phyloP scores from a whole-genome alignment of 225 moss, liverwort and hornwort species.

The Pleurozium schreberi region DNA sequence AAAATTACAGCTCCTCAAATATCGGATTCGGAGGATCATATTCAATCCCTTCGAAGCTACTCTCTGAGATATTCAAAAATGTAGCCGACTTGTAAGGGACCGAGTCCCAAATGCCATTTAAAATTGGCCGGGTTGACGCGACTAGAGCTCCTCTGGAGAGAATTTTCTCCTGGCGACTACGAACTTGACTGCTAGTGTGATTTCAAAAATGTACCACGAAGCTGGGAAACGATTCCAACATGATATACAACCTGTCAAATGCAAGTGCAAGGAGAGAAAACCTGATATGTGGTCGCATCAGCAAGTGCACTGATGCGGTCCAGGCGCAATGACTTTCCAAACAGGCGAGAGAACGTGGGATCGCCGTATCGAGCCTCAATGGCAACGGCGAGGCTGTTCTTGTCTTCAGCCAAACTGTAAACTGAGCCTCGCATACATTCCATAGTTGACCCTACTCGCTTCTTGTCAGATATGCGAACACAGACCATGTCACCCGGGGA shows the following conservation, averaged over 20 bases:
- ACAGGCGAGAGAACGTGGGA: conserved; percentile 89
- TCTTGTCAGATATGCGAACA: conserved; percentile 65
- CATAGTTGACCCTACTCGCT: conserved; percentile 57
- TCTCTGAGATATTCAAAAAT: not conserved
- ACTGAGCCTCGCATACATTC: conserved; percentile 95
- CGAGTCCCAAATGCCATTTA: not conserved
- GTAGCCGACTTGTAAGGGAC: not conserved
- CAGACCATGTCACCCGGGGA: conserved; percentile 97
- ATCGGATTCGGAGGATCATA: no score
- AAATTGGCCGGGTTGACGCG: not conserved
- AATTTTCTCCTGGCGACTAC: not conserved
- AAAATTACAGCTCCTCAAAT: not conserved
- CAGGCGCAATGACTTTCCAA: conserved; percentile 81
- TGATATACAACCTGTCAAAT: not conserved
- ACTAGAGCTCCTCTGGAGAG: no score
- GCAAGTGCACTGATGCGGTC: conserved; percentile 95
- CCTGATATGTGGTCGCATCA: conserved; percentile 95
- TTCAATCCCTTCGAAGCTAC: not conserved
- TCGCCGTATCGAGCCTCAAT: conserved; percentile 98
- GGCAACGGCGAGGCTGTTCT: conserved; percentile 73
- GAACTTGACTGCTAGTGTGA: not conserved
- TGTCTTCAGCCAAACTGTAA: conserved; percentile 85
- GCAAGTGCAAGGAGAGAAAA: conserved; percentile 1
- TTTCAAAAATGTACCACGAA: not conserved
- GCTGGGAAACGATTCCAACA: not conserved